Base-by-base conservation (phyloP, 257 asterid genomes). In the Solanum bulbocastanum region DNA sequence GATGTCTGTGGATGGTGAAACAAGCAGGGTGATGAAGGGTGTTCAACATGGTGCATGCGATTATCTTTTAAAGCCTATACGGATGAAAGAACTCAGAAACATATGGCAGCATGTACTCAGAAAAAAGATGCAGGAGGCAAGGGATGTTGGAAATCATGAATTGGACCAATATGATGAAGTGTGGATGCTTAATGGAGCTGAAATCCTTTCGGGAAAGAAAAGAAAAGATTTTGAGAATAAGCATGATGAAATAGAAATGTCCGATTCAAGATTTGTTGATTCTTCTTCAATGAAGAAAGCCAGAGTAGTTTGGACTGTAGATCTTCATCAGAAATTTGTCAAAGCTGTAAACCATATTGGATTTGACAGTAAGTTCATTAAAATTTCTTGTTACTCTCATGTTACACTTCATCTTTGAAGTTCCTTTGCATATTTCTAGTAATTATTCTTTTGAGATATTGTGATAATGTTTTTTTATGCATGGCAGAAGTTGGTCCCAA, bases 31-130 rank as follows among this genome's bases (percentile, higher is more conserved):
- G 89, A 93, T 94, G 99, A 96, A 94, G 90, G 98, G 95, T 15
- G 94, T 96, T 44, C 94, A 92, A 83, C 94, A 93, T 11, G 98
- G 99, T 1, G 99, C 99, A 0, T 96, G 99, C 23, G 98, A 94
- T 87, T 96, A 94, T 89, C 98, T 96, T 44, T 92, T 94, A 0
- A 96, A 96, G 91, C 99, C 99, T 2, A 92, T 96, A 86, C 88
- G 96, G 69, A 90, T 92, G 94, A 93, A 92, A 76, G 99, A 94
- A 92, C 96, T 96, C 39, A 90, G 92, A 5, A 94, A 95, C 88
- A 96, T 96, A 93, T 96, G 99, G 98, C 98, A 95, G 85, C 98
- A 96, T 79, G 98, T 96, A 25, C 87, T 92, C 16, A 90, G 98
- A 88, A 96, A 95, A 81, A 88, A 94, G 89, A 90, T 95, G 84